Conservation (phyloP, 495 filamentous ascomycete genomes). For the Neurospora pannonica region DNA sequence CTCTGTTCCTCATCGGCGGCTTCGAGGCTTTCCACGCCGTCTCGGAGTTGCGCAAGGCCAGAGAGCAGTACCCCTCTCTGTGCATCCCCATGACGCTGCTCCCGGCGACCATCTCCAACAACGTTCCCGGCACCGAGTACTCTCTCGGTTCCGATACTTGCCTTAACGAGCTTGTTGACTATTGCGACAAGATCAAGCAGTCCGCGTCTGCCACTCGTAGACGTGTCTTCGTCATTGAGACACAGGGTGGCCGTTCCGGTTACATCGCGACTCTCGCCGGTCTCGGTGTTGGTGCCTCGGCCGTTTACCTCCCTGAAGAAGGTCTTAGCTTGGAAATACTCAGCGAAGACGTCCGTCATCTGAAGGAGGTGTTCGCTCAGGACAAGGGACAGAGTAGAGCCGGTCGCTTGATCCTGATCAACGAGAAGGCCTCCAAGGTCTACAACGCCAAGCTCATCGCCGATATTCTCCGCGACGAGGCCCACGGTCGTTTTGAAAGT, state of each 20-base stretch:
- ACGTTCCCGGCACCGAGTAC: conserved; percentile 96
- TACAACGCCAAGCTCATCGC: conserved; percentile 91
- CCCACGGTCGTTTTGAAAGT: conserved; percentile 86
- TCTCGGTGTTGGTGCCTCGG: conserved; percentile 80
- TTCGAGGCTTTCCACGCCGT: conserved; percentile 96
- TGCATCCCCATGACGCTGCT: conserved; percentile 88
- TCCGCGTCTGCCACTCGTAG: conserved; percentile 87
- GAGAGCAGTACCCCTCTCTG: conserved; percentile 69
- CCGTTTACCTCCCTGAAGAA: conserved; percentile 96
- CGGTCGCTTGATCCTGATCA: conserved; percentile 88
- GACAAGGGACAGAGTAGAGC: conserved; percentile 87
- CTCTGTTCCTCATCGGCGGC: conserved; percentile 84
- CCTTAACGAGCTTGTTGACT: conserved; percentile 88
- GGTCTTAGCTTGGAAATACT: conserved; percentile 93
- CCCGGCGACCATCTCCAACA: conserved; percentile 97
- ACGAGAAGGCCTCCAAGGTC: conserved; percentile 81
- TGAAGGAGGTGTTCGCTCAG: conserved; percentile 73
- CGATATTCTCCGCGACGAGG: conserved; percentile 90
- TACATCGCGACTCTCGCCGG: conserved; percentile 90
- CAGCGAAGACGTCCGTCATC: conserved; percentile 77
- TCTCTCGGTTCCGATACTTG: conserved; percentile 95
- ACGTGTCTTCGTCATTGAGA: conserved; percentile 95
- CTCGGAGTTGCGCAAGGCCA: conserved; percentile 71
- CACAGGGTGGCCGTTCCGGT: conserved; percentile 88
- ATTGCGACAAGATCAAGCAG: conserved; percentile 96